Conservation (phyloP, 257 asterid species). For the Forsythia suspensa region DNA sequence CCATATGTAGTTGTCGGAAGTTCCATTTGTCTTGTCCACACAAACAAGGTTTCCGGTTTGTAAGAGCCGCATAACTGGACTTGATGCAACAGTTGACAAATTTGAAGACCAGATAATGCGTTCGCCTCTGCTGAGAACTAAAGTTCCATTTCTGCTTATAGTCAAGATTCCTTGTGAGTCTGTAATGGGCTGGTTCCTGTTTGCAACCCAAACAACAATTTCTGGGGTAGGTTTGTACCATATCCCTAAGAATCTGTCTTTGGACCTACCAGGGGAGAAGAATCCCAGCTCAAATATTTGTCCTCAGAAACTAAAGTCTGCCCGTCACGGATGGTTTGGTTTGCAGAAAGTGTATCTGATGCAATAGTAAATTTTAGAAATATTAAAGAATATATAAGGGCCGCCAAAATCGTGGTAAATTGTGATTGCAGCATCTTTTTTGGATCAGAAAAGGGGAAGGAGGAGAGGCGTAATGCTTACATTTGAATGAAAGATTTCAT, state of each 20-base stretch:
- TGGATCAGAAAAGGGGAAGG: too few species aligned
- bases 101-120: conserved; percentile 26
- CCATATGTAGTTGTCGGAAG: conserved; percentile 15
- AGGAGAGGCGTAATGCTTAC: too few species aligned
- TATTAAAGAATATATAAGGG: not conserved
- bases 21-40: not conserved
- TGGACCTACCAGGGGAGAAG: conserved; percentile 29
- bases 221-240: conserved; percentile 31
- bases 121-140: not conserved
- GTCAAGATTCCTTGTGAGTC: conserved; percentile 6
- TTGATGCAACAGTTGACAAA: not conserved
- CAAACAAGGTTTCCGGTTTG: conserved; percentile 30
- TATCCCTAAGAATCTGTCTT: conserved; percentile 19
- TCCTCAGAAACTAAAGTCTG: conserved; percentile 25
- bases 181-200: conserved; percentile 21
- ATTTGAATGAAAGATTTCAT: too few species aligned
- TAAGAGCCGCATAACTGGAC: conserved; percentile 25
- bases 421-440: not conserved
- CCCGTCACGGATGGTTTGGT: conserved; percentile 6
- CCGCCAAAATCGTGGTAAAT: not conserved
- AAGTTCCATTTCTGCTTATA: conserved; percentile 7
- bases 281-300: conserved; percentile 32
- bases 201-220: conserved; percentile 32
- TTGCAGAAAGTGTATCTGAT: conserved; percentile 21
- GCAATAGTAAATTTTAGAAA: conserved; percentile 5